A percentile compares a stretch with the other conserved stretches of the same genome.
phyloP scores from a whole-genome alignment of 2,329 filamentous ascomycete species.

The Verticillium zaregamsianum region DNA sequence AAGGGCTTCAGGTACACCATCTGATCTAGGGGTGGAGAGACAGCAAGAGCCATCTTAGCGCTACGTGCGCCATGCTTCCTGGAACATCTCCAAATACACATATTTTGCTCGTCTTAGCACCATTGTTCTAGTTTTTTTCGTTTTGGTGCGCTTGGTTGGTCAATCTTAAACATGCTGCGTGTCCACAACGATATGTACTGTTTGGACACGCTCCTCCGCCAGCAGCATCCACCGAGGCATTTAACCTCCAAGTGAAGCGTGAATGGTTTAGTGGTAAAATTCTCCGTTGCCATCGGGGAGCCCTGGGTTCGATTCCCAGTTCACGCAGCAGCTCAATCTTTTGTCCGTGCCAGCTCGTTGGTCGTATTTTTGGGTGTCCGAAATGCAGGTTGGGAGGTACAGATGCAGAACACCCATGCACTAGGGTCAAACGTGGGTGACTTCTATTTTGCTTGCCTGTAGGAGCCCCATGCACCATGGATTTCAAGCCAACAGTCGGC shows the following conservation, averaged over 20 bases:
- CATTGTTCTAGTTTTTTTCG: too few relatives aligned
- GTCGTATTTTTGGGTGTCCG: not conserved
- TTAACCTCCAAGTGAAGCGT: not conserved
- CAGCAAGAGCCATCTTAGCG: too few relatives aligned
- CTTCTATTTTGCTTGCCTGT: too few relatives aligned
- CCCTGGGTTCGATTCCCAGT: conserved; percentile 4
- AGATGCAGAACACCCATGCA: too few relatives aligned
- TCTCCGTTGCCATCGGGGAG: conserved; percentile 5
- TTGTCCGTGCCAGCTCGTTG: not conserved
- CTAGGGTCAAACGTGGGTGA: too few relatives aligned
- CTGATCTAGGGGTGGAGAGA: not conserved
- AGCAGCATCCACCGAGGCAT: not conserved
- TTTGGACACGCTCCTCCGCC: not conserved
- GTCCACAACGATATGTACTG: not conserved
- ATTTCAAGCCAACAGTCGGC: too few relatives aligned
- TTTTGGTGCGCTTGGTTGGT: too few relatives aligned
- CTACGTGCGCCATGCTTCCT: too few relatives aligned
- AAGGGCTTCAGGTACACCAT: conserved; percentile 19
- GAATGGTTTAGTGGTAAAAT: conserved; percentile 5
- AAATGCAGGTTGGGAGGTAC: not conserved
- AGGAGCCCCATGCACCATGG: too few relatives aligned
- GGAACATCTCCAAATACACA: too few relatives aligned
- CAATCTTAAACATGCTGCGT: not conserved
- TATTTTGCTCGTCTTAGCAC: too few relatives aligned
- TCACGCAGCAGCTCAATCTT: not conserved